Evolutionary conservation across 2,329 filamentous ascomycete species (phyloP), one percentile per base, ranked within the genome.

Genomic region (Phialemonium atrogriseum): DNA sequence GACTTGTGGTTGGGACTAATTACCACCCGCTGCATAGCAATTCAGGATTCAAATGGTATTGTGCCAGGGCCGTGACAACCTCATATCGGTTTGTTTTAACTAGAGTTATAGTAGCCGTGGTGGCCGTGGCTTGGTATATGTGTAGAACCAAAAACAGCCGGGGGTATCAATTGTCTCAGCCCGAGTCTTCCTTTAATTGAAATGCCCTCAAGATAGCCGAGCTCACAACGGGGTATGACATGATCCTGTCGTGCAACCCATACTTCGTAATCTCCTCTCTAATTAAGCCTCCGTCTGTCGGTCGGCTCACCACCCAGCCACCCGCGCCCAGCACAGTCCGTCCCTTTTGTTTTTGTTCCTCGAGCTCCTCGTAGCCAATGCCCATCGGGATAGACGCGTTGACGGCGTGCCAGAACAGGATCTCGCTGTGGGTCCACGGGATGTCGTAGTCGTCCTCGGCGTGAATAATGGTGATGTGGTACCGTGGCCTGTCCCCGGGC

Each of bases 181-280:
- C n/a, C n/a, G n/a, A n/a, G n/a, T n/a, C n/a, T n/a, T n/a, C n/a
- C n/a, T n/a, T n/a, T 20, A 13, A 21, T 17, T 35, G 15, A 37
- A 75, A 69, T 0, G 63, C 62, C 7, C 59, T 54, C 43, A 64
- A 56, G 7, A 75, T 55, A 3, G 71, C 70, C 35, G 69, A 44
- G 24, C 62, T 67, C 1, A 73, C 59, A 5, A 70, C 55, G 1
- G 70, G 68, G 46, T 73, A 69, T 4, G 64, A 64, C 72, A 77
- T 76, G 29, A 73, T 63, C 20, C 62, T 57, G 49, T 77, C 73
- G 34, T 77, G 72, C 11, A 73, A 46, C 0, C 72, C 72, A 40
- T 66, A 64, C 47, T 70, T 70, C 5, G 71, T 36, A 6, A 77
- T 68, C 30, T 74, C 60, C 43, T 74, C 62, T 32, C 65, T 53